Base-by-base conservation (phyloP, 2,329 filamentous ascomycete genomes). In the Byssothecium circinans region DNA sequence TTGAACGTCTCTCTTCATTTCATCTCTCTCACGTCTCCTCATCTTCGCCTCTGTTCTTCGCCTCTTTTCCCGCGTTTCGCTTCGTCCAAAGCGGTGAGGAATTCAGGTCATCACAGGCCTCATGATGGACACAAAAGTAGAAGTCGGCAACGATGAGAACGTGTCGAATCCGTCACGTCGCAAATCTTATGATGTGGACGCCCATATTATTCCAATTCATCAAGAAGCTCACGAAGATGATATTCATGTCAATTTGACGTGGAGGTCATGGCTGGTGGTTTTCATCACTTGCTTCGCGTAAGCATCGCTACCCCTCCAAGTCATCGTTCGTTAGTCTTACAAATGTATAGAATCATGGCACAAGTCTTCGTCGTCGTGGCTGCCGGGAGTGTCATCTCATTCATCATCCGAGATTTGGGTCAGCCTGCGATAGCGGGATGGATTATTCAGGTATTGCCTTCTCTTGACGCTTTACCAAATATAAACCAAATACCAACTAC, bases 331-430 rank as follows among this genome's bases (percentile, higher is more conserved):
- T 5, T 5, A 8, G 2, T n/a, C 48, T 59, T 18, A 62, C 30
- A 36, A 15, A 12, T 4, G 5, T 30, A 2, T 27, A 68, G 65
- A 8, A 74, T 81, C 49, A 75, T 79, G 70, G 70, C 78, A 1
- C 80, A 82, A 48, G 76, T 81, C 10, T 82, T 79, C 46, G 79
- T 82, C 4, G 78, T 81, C 3, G 75, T 78, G 1, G 79, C 79
- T 4, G 79, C 79, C 5, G 78, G 79, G 1, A 80, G 77, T 0
- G 79, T 82, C 8, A 77, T 82, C 44, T 76, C 78, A 0, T 83
- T 82, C 58, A 81, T 78, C 50, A 70, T 80, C 19, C 72, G 78
- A 29, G 80, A 82, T 56, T 63, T 83, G 4, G 79, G 79, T 10
- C 74, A 78, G 35, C 67, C 74, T 10, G 65, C 74, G 1, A 71